Evolutionary conservation across 331 rosid species (phyloP).

Genomic region (Pyracantha coccinea): DNA sequence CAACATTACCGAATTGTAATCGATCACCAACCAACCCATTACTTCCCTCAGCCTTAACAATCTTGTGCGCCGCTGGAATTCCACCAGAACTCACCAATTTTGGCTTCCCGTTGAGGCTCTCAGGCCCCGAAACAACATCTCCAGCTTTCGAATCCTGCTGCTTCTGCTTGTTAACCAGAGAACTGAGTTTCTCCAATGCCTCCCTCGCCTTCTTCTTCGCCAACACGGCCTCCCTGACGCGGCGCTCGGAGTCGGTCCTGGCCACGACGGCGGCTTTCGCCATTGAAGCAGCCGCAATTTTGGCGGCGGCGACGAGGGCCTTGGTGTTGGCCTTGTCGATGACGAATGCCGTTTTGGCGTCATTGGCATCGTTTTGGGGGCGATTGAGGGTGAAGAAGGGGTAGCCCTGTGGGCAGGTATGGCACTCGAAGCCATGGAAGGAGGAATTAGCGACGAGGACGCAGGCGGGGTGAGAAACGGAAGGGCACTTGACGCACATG

Average conservation of each 20-base stretch:
- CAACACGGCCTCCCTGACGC: constrained; percentile 33
- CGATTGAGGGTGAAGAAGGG: constrained; percentile 20
- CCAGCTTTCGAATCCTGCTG: neutral
- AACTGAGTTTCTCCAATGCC: constrained; percentile 34
- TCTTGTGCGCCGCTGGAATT: neutral
- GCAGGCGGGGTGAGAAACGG: constrained; percentile 58
- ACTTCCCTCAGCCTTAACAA: neutral
- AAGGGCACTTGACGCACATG: constrained; percentile 62
- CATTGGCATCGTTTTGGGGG: neutral
- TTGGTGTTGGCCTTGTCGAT: constrained; percentile 20
- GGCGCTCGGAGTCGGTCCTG: constrained; percentile 34
- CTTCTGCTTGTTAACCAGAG: constrained; percentile 5
- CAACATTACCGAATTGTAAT: neutral
- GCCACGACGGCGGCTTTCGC: constrained; percentile 28
- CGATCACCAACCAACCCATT: neutral
- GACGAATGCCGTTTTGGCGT: neutral
- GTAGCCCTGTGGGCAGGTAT: constrained; percentile 31
- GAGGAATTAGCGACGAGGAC: constrained; percentile 3
- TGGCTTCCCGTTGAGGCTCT: neutral
- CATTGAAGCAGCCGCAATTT: constrained; percentile 37
- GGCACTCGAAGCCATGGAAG: constrained; percentile 21
- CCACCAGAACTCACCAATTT: neutral
- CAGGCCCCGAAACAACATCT: neutral
- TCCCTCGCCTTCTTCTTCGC: constrained; percentile 51
- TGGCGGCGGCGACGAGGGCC: constrained; percentile 40